phyloP scores from a whole-genome alignment of 73 alveolate species.

The Paramecium tetraurelia region DNA sequence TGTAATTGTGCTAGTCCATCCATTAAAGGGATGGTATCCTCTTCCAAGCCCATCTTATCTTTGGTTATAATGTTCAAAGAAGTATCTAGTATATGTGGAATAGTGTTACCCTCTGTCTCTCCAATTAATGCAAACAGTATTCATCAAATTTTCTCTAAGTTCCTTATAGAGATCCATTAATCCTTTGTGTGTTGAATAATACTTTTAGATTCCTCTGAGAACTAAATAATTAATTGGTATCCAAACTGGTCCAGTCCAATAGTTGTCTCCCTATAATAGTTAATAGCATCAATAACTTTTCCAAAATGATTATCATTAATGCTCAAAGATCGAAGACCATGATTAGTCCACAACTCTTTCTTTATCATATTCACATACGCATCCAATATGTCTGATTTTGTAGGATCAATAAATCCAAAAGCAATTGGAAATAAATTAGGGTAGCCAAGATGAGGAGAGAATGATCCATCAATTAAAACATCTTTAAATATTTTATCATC shows the following conservation, averaged over 20 bases:
- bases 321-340: slow-evolving; percentile 93
- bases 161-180: slow-evolving; percentile 69
- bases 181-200: slow-evolving; percentile 51
- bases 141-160: slow-evolving; percentile 78
- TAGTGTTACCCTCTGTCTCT: slow-evolving; percentile 66
- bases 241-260: slow-evolving; percentile 99
- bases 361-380: slow-evolving; percentile 42
- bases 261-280: slow-evolving; percentile 75
- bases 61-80: slow-evolving; percentile 82
- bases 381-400: neutral
- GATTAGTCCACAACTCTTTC: slow-evolving; percentile 74
- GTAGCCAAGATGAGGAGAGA: slow-evolving; percentile 94
- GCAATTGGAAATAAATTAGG: slow-evolving; percentile 91
- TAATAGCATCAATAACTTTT: slow-evolving; percentile 33
- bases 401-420: slow-evolving; percentile 69
- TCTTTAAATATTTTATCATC: slow-evolving; percentile 31
- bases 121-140: slow-evolving; percentile 85
- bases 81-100: neutral
- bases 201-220: slow-evolving; percentile 65
- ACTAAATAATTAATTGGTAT: slow-evolving; percentile 86
- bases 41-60: slow-evolving; percentile 81
- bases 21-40: slow-evolving; percentile 91
- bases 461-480: slow-evolving; percentile 52
- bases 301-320: slow-evolving; percentile 83
- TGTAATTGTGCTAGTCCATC: slow-evolving; percentile 91